phyloP scores from a whole-genome alignment of 2,329 filamentous ascomycete species.

The Cyphellophora attinorum region DNA sequence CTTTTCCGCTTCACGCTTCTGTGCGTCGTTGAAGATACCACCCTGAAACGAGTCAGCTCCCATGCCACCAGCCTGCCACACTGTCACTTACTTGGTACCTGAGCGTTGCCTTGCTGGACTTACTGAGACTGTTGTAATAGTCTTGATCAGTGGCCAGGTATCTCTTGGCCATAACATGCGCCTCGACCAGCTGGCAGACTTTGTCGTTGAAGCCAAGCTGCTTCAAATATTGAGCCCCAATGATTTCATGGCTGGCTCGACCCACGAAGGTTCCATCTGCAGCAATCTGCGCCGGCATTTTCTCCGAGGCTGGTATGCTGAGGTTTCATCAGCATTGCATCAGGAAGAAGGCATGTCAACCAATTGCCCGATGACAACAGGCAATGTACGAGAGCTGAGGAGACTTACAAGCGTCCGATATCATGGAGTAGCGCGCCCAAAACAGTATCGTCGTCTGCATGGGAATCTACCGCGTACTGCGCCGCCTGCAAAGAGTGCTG shows the following conservation, averaged over 20 bases:
- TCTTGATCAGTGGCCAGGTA: constrained; percentile 21
- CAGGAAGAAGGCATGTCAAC: no score
- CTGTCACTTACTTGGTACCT: constrained; percentile 18
- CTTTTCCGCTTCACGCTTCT: constrained; percentile 18
- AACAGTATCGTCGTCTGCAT: no score
- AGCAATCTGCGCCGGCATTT: constrained; percentile 17
- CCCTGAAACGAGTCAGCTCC: constrained; percentile 12
- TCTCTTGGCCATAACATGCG: constrained; percentile 24
- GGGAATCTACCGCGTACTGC: no score
- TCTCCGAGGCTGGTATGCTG: no score
- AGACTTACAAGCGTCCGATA: no score
- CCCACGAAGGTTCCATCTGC: constrained; percentile 21
- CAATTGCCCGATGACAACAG: no score
- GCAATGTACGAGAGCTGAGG: no score
- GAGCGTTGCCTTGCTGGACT: constrained; percentile 22
- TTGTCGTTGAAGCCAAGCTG: constrained; percentile 22
- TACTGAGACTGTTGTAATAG: constrained; percentile 21
- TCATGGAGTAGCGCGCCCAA: no score
- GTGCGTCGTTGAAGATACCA: constrained; percentile 16
- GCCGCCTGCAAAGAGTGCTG: no score
- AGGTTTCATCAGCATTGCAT: no score
- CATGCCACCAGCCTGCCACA: background rate
- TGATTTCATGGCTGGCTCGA: constrained; percentile 20
- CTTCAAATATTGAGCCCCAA: constrained; percentile 22
- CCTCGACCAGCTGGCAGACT: constrained; percentile 21